Conservation (phyloP, 1,284 basidiomycete genomes). For the Irpex sp. region DNA sequence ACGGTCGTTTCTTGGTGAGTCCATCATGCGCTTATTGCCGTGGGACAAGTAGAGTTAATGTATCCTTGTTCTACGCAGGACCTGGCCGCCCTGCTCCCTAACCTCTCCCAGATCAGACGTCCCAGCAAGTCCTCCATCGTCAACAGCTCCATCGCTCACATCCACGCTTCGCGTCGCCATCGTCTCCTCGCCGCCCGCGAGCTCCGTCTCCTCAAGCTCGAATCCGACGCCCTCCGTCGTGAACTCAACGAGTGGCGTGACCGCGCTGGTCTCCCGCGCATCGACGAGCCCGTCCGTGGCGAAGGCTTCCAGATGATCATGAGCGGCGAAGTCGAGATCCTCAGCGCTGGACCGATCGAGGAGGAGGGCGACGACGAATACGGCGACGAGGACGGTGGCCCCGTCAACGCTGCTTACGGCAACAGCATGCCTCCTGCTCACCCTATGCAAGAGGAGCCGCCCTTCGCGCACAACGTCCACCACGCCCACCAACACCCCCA, state of each 20-base stretch:
- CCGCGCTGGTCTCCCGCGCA: conserved; percentile 60
- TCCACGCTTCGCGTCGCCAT: conserved; percentile 78
- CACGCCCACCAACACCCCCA: conserved; percentile 18
- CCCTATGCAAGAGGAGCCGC: conserved; percentile 19
- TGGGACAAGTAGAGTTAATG: neutral
- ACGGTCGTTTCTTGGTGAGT: conserved; percentile 79
- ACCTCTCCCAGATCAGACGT: conserved; percentile 84
- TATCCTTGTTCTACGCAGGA: conserved; percentile 44
- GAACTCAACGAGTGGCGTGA: conserved; percentile 89
- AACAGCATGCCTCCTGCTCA: conserved; percentile 2
- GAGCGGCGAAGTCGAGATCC: conserved; percentile 63
- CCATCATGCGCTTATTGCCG: neutral
- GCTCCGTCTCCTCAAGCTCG: conserved; percentile 69
- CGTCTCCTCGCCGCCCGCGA: conserved; percentile 75
- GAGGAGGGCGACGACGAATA: conserved; percentile 46
- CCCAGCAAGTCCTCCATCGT: conserved; percentile 95
- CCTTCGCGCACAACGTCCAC: conserved; percentile 27
- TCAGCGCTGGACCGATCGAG: conserved; percentile 46
- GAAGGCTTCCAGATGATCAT: conserved; percentile 71
- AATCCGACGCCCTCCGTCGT: conserved; percentile 76
- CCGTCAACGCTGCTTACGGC: neutral
- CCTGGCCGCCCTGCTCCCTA: conserved; percentile 84
- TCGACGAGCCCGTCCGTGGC: conserved; percentile 65
- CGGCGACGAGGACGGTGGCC: conserved; percentile 22
- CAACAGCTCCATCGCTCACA: conserved; percentile 85